Evolutionary conservation across 148 eudicot species (phyloP), one percentile per base, ranked within the genome.

Genomic region (Arctostaphylos glauca): DNA sequence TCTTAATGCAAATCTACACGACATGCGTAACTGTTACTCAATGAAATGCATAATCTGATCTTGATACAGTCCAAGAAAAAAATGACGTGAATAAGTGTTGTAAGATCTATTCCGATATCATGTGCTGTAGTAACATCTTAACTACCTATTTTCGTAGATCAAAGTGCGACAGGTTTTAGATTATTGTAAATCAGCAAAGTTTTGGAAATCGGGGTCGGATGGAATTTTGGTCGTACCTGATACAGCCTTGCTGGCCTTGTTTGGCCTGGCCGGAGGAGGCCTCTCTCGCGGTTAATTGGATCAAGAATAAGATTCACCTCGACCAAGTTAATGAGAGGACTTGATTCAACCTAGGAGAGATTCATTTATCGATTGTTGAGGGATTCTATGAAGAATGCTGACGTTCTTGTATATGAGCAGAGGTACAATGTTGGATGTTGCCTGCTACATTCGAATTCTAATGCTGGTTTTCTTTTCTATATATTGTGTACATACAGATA

Each of bases 351-450:
- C 14, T 19, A 5, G 12, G 23, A 44, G 49, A 47, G 46, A 19
- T 44, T 3, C 1, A n/a, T 73, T 3, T 18, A 8, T 7, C n/a
- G 46, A 47, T 73, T 54, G 47, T 6, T 16, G n/a, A 18, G 9
- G 18, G 43, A 77, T 44, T 58, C 81, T 77, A 49, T 77, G 80
- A 77, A n/a, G 18, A 3, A 56, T 46, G 38, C 38, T 31, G 38
- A 31, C 38, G 0, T 31, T 31, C 38, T 31, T 31, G 3, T 23
- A 21, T 9, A 2, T 62, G 38, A 31, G 38, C 38, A 31, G 38
- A 31, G 38, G 1, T 31, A 31, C 38, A 31, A 31, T 31, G 38
- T 31, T 31, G 38, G 38, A 31, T 31, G 38, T 31, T 31, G 38
- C 38, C 38, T 1, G 38, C 38, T 31, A 31, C 38, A 31, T 31